Evolutionary conservation across 1,139 yeast genomes (phyloP).

Genomic region (Yamadazyma epiphylla): DNA sequence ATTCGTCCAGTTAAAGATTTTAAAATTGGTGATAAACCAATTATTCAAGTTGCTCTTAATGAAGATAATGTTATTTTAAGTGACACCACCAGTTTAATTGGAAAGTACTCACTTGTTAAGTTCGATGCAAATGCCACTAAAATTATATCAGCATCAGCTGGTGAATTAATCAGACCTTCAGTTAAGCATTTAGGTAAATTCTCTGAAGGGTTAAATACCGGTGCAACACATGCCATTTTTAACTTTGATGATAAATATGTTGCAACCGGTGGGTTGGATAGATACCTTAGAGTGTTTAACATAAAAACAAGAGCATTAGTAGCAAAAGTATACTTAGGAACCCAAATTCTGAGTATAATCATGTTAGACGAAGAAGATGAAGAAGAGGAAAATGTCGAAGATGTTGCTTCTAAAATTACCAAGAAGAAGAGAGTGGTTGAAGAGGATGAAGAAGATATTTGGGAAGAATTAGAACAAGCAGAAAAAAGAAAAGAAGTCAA

Average conservation of each 20-base stretch:
- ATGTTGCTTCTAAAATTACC: constrained; percentile 16
- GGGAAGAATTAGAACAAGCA: constrained; percentile 32
- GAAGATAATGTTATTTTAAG: constrained; percentile 44
- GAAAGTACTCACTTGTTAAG: constrained; percentile 44
- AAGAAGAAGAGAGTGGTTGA: constrained; percentile 17
- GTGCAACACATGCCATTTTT: constrained; percentile 36
- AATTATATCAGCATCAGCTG: constrained; percentile 43
- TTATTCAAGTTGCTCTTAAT: constrained; percentile 36
- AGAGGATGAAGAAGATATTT: constrained; percentile 25
- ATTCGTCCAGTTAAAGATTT: constrained; percentile 53
- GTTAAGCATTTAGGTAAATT: constrained; percentile 40
- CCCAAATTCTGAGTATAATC: constrained; percentile 59
- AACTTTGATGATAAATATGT: constrained; percentile 22
- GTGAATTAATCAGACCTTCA: constrained; percentile 34
- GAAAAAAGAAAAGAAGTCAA: constrained; percentile 15
- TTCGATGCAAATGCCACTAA: constrained; percentile 35
- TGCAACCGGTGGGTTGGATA: constrained; percentile 77
- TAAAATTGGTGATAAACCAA: constrained; percentile 47
- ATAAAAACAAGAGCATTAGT: constrained; percentile 51
- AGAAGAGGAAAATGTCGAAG: constrained; percentile 15
- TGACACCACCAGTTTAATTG: constrained; percentile 55
- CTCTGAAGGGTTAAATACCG: constrained; percentile 43
- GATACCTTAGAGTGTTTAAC: constrained; percentile 78
- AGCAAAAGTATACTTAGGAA: constrained; percentile 73
- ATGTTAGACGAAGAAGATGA: constrained; percentile 48